phyloP scores from a whole-genome alignment of 1,284 basidiomycete genomes.

The Cystobasidium slooffiae region DNA sequence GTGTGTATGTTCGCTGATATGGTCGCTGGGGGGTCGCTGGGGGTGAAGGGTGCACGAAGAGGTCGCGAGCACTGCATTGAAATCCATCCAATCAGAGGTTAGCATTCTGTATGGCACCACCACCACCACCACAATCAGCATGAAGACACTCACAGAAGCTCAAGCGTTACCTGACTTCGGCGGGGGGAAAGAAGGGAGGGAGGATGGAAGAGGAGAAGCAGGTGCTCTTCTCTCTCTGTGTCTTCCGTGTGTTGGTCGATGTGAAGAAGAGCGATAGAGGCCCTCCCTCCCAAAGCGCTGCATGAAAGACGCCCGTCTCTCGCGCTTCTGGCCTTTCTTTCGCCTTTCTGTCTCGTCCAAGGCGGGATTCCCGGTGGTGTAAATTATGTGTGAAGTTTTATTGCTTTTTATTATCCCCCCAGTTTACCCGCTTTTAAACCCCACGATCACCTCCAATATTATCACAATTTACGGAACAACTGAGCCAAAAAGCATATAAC shows the following conservation, averaged over 20 bases:
- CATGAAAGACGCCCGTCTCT: too few relatives aligned
- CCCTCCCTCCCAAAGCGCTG: too few relatives aligned
- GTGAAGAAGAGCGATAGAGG: not conserved
- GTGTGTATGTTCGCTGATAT: not conserved
- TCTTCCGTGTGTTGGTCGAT: not conserved
- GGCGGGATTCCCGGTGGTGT: too few relatives aligned
- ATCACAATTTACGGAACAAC: too few relatives aligned
- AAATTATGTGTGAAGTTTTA: too few relatives aligned
- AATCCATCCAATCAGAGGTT: slow-evolving; percentile 7
- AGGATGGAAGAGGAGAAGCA: slow-evolving; percentile 7
- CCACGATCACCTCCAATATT: too few relatives aligned
- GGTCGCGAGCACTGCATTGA: slow-evolving; percentile 16
- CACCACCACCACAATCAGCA: not conserved
- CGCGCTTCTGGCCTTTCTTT: too few relatives aligned
- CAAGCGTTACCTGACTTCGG: slow-evolving; percentile 42
- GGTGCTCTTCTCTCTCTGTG: not conserved
- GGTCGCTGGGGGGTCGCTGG: slow-evolving; percentile 43
- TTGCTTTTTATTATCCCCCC: too few relatives aligned
- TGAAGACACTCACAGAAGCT: slow-evolving; percentile 41
- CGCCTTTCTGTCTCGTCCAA: too few relatives aligned
- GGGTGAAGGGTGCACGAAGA: slow-evolving; percentile 38
- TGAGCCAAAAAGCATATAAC: too few relatives aligned
- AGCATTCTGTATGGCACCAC: not conserved
- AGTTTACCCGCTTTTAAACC: too few relatives aligned
- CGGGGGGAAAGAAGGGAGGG: slow-evolving; percentile 31